phyloP scores from a whole-genome alignment of 1,139 yeast genomes.

The Candida tropicalis region DNA sequence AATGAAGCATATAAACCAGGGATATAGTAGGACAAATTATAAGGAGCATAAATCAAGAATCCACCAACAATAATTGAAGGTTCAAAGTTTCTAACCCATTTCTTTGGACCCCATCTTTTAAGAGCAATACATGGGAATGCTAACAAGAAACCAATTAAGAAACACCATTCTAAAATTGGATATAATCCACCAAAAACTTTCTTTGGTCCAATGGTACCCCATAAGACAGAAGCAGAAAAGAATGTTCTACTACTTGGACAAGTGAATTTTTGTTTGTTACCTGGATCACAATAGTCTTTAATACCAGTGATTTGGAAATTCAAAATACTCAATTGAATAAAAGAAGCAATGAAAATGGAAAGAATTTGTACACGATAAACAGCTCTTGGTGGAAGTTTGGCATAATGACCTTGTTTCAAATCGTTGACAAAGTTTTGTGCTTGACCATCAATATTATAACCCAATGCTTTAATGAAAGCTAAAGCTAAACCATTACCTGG shows the following conservation, averaged over 20 bases:
- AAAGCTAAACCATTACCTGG: conserved; percentile 65
- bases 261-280: conserved; percentile 45
- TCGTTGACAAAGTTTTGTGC: conserved; percentile 56
- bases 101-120: conserved; percentile 37
- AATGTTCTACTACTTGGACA: conserved; percentile 53
- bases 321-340: conserved; percentile 54
- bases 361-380: conserved; percentile 60
- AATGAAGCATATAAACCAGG: conserved; percentile 44
- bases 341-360: conserved; percentile 41
- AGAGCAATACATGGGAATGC: conserved; percentile 45
- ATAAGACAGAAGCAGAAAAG: conserved; percentile 57
- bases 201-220: conserved; percentile 73
- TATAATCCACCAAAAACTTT: conserved; percentile 51
- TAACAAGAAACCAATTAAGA: conserved; percentile 55
- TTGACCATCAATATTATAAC: conserved; percentile 59
- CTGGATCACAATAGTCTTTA: conserved; percentile 45
- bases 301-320: conserved; percentile 51
- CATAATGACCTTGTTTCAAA: conserved; percentile 63
- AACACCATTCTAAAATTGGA: conserved; percentile 52
- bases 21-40: conserved; percentile 48
- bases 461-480: conserved; percentile 59
- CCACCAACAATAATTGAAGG: conserved; percentile 48
- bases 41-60: conserved; percentile 46
- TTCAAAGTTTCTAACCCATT: conserved; percentile 34
- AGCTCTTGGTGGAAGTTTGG: conserved; percentile 64